These are phyloP conservation scores for Pogostemon cablin DNA, from an alignment of 257 asterid species.

Conservation along the genomic window DNA sequence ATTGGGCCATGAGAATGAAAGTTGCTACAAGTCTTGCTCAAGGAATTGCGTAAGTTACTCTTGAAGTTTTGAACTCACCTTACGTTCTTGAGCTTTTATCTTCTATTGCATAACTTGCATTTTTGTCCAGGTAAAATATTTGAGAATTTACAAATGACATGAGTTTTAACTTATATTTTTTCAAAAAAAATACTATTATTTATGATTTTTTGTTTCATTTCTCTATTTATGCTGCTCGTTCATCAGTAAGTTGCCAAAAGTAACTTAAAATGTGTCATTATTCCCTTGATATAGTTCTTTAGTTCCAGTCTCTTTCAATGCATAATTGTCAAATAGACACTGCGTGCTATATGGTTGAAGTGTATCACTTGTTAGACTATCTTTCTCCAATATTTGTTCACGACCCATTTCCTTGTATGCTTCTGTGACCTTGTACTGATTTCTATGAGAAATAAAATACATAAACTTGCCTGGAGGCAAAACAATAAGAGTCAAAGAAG, in stretches of 20 bases:
- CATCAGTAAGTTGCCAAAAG: neutral
- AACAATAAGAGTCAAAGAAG: too few relatives aligned
- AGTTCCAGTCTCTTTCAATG: neutral
- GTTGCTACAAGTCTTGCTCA: constrained; percentile 93
- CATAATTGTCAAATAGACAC: too few relatives aligned
- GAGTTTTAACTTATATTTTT: neutral
- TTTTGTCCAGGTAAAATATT: neutral
- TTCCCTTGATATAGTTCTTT: neutral
- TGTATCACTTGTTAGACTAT: too few relatives aligned
- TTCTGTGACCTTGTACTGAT: too few relatives aligned
- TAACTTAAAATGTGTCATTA: neutral
- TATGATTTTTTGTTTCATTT: neutral
- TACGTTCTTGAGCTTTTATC: neutral
- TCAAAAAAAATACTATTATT: neutral
- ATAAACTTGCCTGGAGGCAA: too few relatives aligned
- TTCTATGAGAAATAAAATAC: too few relatives aligned
- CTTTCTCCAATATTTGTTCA: too few relatives aligned
- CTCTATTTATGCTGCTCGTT: constrained; percentile 5
- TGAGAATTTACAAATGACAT: neutral
- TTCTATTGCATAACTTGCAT: neutral
- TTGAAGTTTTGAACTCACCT: neutral
- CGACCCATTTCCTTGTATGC: too few relatives aligned
- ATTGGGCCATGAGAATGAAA: constrained; percentile 94
- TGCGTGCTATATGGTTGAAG: too few relatives aligned
- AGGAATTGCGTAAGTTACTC: constrained; percentile 86